These are phyloP conservation scores for Leccinum insolens DNA, from an alignment of 1,284 basidiomycete species.

Conservation along the genomic window DNA sequence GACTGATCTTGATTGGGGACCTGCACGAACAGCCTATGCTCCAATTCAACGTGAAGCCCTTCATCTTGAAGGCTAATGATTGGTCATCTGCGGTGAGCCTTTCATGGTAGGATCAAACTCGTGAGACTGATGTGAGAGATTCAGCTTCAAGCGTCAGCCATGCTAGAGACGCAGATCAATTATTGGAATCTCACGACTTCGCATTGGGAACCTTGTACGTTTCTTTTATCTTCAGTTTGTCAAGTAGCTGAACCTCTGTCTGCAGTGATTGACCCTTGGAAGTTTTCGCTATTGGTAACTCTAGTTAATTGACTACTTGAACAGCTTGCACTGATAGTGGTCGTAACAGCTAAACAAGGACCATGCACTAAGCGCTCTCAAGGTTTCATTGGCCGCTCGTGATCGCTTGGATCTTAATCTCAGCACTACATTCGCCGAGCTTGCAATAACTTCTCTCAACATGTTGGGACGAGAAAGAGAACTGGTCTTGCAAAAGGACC, in stretches of 20 bases:
- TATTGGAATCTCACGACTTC: conserved; percentile 99
- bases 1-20: conserved; percentile 94
- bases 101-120: not conserved
- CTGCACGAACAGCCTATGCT: conserved; percentile 94
- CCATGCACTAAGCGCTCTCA: conserved; percentile 55
- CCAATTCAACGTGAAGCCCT: conserved; percentile 86
- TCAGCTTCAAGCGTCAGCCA: conserved; percentile 82
- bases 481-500: conserved; percentile 68
- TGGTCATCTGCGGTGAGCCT: conserved; percentile 87
- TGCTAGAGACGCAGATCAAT: conserved; percentile 82
- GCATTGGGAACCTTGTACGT: conserved; percentile 94
- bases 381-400: conserved; percentile 71
- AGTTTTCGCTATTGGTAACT: conserved; percentile 72
- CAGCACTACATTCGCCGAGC: conserved; percentile 90
- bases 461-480: conserved; percentile 79
- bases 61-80: conserved; percentile 84
- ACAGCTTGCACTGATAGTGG: conserved; percentile 13
- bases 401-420: conserved; percentile 92
- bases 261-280: conserved; percentile 95
- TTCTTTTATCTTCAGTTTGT: conserved; percentile 1
- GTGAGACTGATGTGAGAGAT: conserved; percentile 14
- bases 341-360: conserved; percentile 56
- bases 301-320: conserved; percentile 5
- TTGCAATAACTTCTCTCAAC: conserved; percentile 76
- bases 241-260: conserved; percentile 2